Base-by-base conservation (phyloP, 306 rosid genomes). In the Astragalus glycyphyllos region DNA sequence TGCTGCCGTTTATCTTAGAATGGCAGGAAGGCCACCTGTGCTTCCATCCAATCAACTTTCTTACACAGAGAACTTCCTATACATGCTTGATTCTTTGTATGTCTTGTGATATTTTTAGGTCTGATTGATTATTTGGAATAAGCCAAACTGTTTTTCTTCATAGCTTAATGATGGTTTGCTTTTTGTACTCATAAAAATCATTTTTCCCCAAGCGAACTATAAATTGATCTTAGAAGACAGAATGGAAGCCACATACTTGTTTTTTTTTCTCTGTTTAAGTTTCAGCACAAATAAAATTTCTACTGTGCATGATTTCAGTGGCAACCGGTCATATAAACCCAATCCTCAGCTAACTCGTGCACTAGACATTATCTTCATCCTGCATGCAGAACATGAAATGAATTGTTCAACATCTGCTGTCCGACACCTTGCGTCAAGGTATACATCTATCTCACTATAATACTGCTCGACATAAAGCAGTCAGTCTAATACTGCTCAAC, bases 311-410 rank as follows among this genome's bases (percentile, higher is more conserved):
- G 53, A 55, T 49, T 89, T 62, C 88, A 89, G 96, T 14, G 96
- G 96, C 69, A 84, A 89, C 65, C 85, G 86, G 71, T 72, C 94
- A 57, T 92, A 92, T 67, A 87, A 83, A 78, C 98, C 98, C 73
- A 92, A 89, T 76, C 90, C 89, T 57, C 81, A 78, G 72, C 83
- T 92, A 35, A 91, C 94, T 61, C 78, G 94, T 76, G 96, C 82
- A 4, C 65, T 92, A 26, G 98, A 92, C 78, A 84, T 92, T 58
- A 88, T 92, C 78, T 92, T 89, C 86, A 81, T 89, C 54, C 85
- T 92, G 73, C 98, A 92, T 51, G 98, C 98, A 5, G 96, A 92
- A 51, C 98, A 92, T 84, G 98, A 92, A 83, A 92, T 92, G 96
- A 92, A 89, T 78, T 92, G 98, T 79, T 92, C 96, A 38, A 92